Evolutionary conservation across 768 basidiomycete species (phyloP).

Genomic region (Phaffia australis): DNA sequence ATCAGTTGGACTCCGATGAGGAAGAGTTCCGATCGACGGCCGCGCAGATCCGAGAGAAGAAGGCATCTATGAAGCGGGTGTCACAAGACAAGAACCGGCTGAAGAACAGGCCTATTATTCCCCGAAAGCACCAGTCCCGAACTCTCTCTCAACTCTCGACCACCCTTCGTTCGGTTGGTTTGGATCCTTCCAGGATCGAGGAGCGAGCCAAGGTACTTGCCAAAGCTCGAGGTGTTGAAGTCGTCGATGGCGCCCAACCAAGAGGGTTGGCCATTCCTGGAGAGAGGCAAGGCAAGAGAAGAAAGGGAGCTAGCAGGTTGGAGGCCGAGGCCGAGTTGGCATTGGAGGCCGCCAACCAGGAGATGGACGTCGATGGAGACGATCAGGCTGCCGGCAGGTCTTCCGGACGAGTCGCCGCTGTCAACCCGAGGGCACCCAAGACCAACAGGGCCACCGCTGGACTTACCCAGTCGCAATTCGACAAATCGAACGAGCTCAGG

Average conservation of each 20-base stretch:
- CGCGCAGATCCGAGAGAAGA: conserved; percentile 50
- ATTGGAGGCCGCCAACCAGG: conserved; percentile 28
- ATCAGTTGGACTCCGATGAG: conserved; percentile 25
- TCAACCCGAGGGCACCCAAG: conserved; percentile 51
- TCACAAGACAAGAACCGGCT: conserved; percentile 59
- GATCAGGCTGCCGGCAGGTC: conserved; percentile 47
- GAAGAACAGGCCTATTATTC: conserved; percentile 73
- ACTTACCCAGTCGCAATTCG: conserved; percentile 67
- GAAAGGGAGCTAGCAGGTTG: conserved; percentile 51
- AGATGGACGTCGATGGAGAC: conserved; percentile 23
- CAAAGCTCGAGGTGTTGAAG: conserved; percentile 46
- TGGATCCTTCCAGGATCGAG: conserved; percentile 76
- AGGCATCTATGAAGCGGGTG: conserved; percentile 50
- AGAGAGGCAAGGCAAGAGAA: conserved; percentile 32
- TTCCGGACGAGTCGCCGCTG: conserved; percentile 48
- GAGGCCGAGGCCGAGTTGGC: conserved; percentile 48
- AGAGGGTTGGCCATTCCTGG: conserved; percentile 21
- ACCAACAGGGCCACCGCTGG: conserved; percentile 67
- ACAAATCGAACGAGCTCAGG: conserved; percentile 67
- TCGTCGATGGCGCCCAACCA: conserved; percentile 21
- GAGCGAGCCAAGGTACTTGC: conserved; percentile 77
- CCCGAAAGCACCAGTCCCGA: conserved; percentile 53
- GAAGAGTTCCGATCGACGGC: conserved; percentile 53
- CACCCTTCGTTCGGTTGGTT: conserved; percentile 73
- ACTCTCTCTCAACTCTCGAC: conserved; percentile 62